Percentiles rank a stretch among this genome's conserved stretches.
phyloP scores from a whole-genome alignment of 495 filamentous ascomycete species.

The Penicillium fimorum region DNA sequence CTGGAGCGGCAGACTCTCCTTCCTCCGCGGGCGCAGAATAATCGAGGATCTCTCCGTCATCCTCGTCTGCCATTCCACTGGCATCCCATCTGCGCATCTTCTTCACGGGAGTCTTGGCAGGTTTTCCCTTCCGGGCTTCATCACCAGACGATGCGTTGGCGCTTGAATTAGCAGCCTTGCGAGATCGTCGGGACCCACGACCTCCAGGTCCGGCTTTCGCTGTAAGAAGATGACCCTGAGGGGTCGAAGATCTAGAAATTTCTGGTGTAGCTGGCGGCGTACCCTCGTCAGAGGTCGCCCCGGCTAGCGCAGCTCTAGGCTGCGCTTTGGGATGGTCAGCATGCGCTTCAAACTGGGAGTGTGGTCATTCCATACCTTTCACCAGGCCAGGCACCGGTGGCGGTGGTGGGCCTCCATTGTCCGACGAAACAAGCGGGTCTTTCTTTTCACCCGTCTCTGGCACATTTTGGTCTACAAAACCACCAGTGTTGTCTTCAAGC shows the following conservation, averaged over 20 bases:
- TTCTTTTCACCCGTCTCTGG: conserved; percentile 38
- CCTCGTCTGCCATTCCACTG: conserved; percentile 83
- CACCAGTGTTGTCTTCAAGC: conserved; percentile 62
- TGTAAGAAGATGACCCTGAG: conserved; percentile 65
- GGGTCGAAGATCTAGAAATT: conserved; percentile 75
- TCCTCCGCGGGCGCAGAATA: conserved; percentile 70
- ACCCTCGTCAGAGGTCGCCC: conserved; percentile 48
- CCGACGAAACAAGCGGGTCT: conserved; percentile 45
- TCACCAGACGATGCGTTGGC: conserved; percentile 81
- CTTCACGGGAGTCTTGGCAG: conserved; percentile 61
- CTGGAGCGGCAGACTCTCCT: conserved; percentile 49
- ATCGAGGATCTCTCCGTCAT: conserved; percentile 76
- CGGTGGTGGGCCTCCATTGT: conserved; percentile 53
- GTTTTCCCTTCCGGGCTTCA: conserved; percentile 63
- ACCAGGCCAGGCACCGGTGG: conserved; percentile 56
- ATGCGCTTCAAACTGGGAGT: conserved; percentile 26
- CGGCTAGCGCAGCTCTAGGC: conserved; percentile 46
- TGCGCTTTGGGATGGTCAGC: conserved; percentile 41
- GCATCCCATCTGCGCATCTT: conserved; percentile 88
- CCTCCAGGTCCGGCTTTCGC: conserved; percentile 68
- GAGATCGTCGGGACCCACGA: conserved; percentile 75
- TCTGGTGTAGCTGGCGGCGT: conserved; percentile 71
- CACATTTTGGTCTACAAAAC: conserved; percentile 31
- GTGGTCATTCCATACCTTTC: conserved; percentile 38
- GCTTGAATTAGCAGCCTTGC: conserved; percentile 66